These are phyloP conservation scores for Hyaloscypha hepaticicola DNA, from an alignment of 495 filamentous ascomycete genomes.

Conservation along the genomic window DNA sequence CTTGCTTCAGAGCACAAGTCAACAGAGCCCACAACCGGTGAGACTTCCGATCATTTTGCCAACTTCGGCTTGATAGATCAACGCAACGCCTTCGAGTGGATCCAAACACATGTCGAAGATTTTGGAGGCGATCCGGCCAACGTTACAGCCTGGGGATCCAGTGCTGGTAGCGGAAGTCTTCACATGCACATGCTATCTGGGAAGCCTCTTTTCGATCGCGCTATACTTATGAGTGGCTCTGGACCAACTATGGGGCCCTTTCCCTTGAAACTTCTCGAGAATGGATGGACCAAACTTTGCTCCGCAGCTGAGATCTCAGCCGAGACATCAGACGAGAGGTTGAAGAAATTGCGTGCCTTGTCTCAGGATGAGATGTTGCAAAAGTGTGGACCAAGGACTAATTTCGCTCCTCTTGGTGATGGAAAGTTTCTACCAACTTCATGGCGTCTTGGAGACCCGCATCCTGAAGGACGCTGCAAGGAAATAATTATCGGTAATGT, in stretches of 20 bases:
- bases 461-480: constrained; percentile 6
- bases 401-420: constrained; percentile 8
- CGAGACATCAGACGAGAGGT: background rate
- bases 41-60: constrained; percentile 26
- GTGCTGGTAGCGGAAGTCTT: constrained; percentile 40
- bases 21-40: background rate
- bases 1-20: constrained; percentile 1
- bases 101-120: constrained; percentile 61
- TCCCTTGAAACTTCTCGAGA: constrained; percentile 4
- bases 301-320: background rate
- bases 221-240: constrained; percentile 17
- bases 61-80: constrained; percentile 70
- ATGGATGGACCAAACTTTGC: constrained; percentile 5
- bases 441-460: constrained; percentile 1
- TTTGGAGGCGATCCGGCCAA: constrained; percentile 63
- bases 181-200: constrained; percentile 17
- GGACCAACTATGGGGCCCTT: constrained; percentile 7
- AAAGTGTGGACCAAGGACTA: background rate
- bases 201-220: constrained; percentile 13
- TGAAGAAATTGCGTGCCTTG: constrained; percentile 10
- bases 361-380: constrained; percentile 1
- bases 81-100: constrained; percentile 67
- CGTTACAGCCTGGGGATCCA: constrained; percentile 47
- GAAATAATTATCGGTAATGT: constrained; percentile 15
- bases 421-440: constrained; percentile 1